phyloP scores from a whole-genome alignment of 1,284 basidiomycete genomes.

The Boletus sp. region DNA sequence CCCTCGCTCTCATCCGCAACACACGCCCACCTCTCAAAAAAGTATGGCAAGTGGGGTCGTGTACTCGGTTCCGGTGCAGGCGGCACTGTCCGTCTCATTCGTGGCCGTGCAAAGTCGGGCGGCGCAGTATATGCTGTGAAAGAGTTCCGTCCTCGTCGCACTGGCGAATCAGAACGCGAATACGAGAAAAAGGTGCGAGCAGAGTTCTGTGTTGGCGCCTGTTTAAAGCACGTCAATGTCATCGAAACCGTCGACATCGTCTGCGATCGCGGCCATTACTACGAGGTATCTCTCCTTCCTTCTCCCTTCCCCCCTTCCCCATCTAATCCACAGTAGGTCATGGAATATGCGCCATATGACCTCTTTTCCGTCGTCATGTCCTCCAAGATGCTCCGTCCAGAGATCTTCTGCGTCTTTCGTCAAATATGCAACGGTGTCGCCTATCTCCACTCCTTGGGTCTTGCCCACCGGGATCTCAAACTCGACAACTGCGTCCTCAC shows the following conservation, averaged over 20 bases:
- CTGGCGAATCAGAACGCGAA: slow-evolving; percentile 90
- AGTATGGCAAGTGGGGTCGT: slow-evolving; percentile 99
- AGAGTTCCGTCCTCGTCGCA: slow-evolving; percentile 88
- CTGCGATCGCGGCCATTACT: slow-evolving; percentile 95
- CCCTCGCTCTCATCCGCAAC: slow-evolving; percentile 73
- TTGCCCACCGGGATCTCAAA: slow-evolving; percentile 98
- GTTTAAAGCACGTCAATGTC: slow-evolving; percentile 93
- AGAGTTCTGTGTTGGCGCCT: slow-evolving; percentile 96
- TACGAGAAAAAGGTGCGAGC: slow-evolving; percentile 99
- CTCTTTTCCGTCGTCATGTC: slow-evolving; percentile 99
- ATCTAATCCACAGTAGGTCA: slow-evolving; percentile 60
- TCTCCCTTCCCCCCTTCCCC: neutral
- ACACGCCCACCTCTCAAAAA: slow-evolving; percentile 91
- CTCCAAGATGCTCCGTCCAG: slow-evolving; percentile 95
- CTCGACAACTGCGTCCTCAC: slow-evolving; percentile 99
- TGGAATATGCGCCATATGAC: slow-evolving; percentile 99
- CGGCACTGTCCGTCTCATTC: slow-evolving; percentile 95
- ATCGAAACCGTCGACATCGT: slow-evolving; percentile 99
- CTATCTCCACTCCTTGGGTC: slow-evolving; percentile 95
- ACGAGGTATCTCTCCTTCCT: slow-evolving; percentile 65
- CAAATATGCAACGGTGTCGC: slow-evolving; percentile 98
- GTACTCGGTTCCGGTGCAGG: slow-evolving; percentile 95
- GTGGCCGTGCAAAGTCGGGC: slow-evolving; percentile 75
- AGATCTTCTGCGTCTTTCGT: slow-evolving; percentile 98
- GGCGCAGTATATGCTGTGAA: slow-evolving; percentile 93